Evolutionary conservation across 148 eudicot species (phyloP).

Genomic region (Camellia granthamiana): DNA sequence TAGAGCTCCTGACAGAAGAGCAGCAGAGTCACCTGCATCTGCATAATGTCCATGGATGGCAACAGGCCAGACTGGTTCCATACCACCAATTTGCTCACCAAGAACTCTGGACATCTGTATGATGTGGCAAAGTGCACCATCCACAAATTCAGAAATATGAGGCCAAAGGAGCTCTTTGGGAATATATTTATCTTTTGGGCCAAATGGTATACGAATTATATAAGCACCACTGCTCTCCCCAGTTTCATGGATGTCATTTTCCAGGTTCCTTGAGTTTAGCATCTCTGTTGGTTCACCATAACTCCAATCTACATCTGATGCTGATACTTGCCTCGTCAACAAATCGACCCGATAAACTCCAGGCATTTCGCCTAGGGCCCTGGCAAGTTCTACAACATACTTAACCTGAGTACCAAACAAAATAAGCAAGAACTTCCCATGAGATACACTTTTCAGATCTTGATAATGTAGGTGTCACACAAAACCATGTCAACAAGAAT

Average conservation of each 20-base stretch:
- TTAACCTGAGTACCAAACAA: slow-evolving; percentile 51
- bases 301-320: slow-evolving; percentile 44
- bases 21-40: slow-evolving; percentile 67
- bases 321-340: slow-evolving; percentile 81
- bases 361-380: slow-evolving; percentile 88
- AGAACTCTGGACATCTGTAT: slow-evolving; percentile 90
- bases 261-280: slow-evolving; percentile 51
- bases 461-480: neutral
- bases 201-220: slow-evolving; percentile 85
- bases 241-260: slow-evolving; percentile 43
- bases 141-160: slow-evolving; percentile 82
- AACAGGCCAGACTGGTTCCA: slow-evolving; percentile 82
- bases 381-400: slow-evolving; percentile 91
- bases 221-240: slow-evolving; percentile 93
- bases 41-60: slow-evolving; percentile 93
- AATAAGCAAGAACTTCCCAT: slow-evolving; percentile 1
- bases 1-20: slow-evolving; percentile 58
- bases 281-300: slow-evolving; percentile 76
- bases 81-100: slow-evolving; percentile 80
- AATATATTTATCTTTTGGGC: slow-evolving; percentile 77
- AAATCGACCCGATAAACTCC: slow-evolving; percentile 93
- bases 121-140: slow-evolving; percentile 80
- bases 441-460: neutral
- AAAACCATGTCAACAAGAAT: neutral
- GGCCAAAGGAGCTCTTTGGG: slow-evolving; percentile 89